Evolutionary conservation across 2,329 filamentous ascomycete genomes (phyloP), one percentile per base, ranked within the genome.

Genomic region (Eurotiales sp.): DNA sequence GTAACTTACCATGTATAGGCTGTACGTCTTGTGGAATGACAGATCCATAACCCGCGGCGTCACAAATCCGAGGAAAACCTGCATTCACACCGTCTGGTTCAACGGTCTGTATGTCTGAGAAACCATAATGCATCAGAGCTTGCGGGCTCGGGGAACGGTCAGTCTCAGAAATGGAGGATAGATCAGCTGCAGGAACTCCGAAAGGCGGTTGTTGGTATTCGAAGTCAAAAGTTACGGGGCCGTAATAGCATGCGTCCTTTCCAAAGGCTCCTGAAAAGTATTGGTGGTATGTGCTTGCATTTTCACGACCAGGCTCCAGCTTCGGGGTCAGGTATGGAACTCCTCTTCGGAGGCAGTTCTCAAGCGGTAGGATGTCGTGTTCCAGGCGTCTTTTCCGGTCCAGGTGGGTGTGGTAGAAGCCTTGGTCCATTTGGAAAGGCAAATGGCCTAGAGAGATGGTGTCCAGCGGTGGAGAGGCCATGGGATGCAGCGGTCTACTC

Each of bases 101-200:
- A 6, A 46, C 11, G 21, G 30, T 7, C 2, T 37, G 8, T 10
- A 37, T 21, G 6, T 37, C 4, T 3, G 17, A 7, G 21, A 30
- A 39, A 4, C n/a, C 4, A 39, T 30, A 37, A 25, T 21, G 6
- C 6, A 10, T 23, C 11, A 22, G 11, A 43, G 14, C 12, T 25
- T 45, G 17, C 54, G 12, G 48, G 46, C 60, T 61, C 14, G 50
- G 56, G 11, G 59, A 57, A 25, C 60, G 64, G 37, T 64, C 64
- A 12, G 58, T 53, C 12, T 58, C 62, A 4, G 64, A 58, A 6
- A 55, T 55, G 2, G 58, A 59, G 7, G 60, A 59, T 12, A 61
- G 43, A 8, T 57, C 59, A 23, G 54, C 29, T 12, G 46, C 29
- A 23, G 37, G 19, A 17, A 27, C 43, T 43, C 50, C 57, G 37